These are phyloP conservation scores for Fusarium succisae DNA, from an alignment of 2,329 filamentous ascomycete species.

Conservation along the genomic window DNA sequence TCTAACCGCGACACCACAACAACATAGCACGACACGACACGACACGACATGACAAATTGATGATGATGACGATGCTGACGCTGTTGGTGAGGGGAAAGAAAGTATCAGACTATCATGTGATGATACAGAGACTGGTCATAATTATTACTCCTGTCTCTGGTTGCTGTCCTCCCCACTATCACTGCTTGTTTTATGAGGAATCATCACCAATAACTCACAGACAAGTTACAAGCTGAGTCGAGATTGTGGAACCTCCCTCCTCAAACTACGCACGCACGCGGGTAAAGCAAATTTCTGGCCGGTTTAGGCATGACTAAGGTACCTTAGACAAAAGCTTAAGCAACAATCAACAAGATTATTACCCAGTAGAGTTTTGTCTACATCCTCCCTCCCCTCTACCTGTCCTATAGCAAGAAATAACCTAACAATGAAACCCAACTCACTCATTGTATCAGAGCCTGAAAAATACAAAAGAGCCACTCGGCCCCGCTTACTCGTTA, in stretches of 20 bases:
- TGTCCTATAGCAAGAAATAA: neutral
- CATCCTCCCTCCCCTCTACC: neutral
- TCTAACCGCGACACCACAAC: constrained; percentile 3
- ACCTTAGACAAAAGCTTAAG: constrained; percentile 12
- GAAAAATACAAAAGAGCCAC: neutral
- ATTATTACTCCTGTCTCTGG: neutral
- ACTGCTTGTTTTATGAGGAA: neutral
- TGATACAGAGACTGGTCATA: constrained; percentile 13
- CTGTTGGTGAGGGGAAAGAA: neutral
- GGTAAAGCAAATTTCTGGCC: constrained; percentile 13
- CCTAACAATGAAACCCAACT: neutral
- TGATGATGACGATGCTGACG: neutral
- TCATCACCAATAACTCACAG: constrained; percentile 10
- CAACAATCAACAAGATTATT: neutral
- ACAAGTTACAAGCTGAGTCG: constrained; percentile 20
- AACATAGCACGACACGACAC: neutral
- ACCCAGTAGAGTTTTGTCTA: constrained; percentile 12
- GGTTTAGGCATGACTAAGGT: neutral
- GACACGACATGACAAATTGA: constrained; percentile 6
- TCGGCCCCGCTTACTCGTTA: constrained; percentile 19
- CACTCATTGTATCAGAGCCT: constrained; percentile 1
- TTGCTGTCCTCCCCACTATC: constrained; percentile 11
- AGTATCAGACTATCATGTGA: neutral
- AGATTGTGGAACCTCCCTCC: constrained; percentile 5
- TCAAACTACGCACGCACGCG: neutral